Evolutionary conservation across 2,329 filamentous ascomycete species (phyloP).

Genomic region (Sporothrix sp.): DNA sequence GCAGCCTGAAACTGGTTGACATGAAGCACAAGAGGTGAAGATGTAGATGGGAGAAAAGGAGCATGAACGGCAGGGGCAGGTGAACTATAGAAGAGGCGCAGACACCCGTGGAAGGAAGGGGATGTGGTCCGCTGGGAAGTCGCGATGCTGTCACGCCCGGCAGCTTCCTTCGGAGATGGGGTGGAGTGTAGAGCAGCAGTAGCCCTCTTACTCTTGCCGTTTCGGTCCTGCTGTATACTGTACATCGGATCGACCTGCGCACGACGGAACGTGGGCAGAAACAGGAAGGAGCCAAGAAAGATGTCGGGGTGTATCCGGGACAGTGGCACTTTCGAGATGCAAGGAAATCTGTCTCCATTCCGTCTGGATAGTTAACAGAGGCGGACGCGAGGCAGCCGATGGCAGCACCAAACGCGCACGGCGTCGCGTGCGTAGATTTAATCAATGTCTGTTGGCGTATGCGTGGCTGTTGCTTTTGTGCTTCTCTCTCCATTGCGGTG

Average conservation of each 20-base stretch:
- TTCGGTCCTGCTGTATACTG: background rate
- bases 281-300: background rate
- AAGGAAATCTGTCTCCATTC: too few relatives aligned
- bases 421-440: too few relatives aligned
- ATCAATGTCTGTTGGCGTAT: too few relatives aligned
- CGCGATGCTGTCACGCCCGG: constrained; percentile 1
- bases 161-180: background rate
- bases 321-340: too few relatives aligned
- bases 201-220: background rate
- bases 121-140: background rate
- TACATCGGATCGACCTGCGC: background rate
- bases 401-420: too few relatives aligned
- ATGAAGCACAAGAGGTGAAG: background rate
- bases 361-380: too few relatives aligned
- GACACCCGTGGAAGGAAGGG: background rate
- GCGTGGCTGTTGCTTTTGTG: too few relatives aligned
- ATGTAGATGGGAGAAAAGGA: too few relatives aligned
- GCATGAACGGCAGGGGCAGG: background rate
- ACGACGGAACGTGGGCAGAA: background rate
- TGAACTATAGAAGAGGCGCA: background rate
- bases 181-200: background rate
- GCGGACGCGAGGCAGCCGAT: too few relatives aligned
- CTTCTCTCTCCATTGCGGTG: too few relatives aligned
- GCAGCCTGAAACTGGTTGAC: background rate
- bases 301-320: too few relatives aligned